Evolutionary conservation across 148 eudicot species (phyloP).

Genomic region (Arbutus unedo): DNA sequence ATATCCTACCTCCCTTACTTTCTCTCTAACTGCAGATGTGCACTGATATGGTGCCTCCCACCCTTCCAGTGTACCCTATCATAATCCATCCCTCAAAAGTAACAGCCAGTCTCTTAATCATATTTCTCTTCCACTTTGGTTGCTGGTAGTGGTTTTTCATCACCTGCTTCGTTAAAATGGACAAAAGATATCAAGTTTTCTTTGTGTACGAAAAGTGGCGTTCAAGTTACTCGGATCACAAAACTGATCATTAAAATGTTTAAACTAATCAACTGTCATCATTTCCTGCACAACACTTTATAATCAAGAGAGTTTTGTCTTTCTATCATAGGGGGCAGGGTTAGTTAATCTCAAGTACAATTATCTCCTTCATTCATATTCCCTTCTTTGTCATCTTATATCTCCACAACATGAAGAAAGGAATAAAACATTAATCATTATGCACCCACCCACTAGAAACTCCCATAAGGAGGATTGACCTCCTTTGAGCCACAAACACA

Average conservation of each 20-base stretch:
- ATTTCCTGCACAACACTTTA: constrained; percentile 7
- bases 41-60: not conserved
- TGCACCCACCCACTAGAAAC: constrained; percentile 7
- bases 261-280: constrained; percentile 15
- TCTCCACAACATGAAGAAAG: constrained; percentile 26
- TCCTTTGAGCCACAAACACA: not conserved
- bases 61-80: not conserved
- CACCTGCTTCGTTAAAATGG: not conserved
- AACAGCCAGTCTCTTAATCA: too few relatives aligned
- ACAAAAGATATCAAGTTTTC: not conserved
- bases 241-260: not conserved
- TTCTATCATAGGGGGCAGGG: not conserved
- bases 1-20: not conserved
- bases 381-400: constrained; percentile 18
- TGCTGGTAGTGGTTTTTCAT: not conserved
- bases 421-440: constrained; percentile 14
- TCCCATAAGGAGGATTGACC: not conserved
- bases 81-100: not conserved
- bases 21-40: not conserved
- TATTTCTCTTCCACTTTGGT: not conserved
- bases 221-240: not conserved
- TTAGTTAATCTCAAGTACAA: not conserved
- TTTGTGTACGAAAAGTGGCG: not conserved
- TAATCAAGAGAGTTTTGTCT: not conserved
- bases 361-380: not conserved